These are phyloP conservation scores for Verticillium klebahnii DNA, from an alignment of 2,329 filamentous ascomycete genomes.

Conservation along the genomic window DNA sequence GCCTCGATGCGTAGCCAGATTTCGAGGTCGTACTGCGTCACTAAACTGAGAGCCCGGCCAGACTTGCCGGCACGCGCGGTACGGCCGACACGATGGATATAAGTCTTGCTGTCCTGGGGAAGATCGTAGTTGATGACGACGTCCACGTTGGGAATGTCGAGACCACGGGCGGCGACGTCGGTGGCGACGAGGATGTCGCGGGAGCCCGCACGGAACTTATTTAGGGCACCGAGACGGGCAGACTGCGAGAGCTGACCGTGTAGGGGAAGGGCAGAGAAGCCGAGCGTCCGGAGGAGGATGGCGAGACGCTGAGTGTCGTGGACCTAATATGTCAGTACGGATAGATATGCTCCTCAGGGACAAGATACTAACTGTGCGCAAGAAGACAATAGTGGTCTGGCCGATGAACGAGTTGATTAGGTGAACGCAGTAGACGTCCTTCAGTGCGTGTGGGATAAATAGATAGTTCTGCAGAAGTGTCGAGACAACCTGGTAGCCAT, in stretches of 20 bases:
- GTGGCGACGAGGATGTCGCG: conserved; percentile 87
- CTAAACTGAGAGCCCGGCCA: conserved; percentile 73
- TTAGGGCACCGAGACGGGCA: conserved; percentile 77
- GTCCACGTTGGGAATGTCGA: conserved; percentile 91
- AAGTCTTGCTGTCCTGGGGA: conserved; percentile 81
- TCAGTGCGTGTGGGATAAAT: conserved; percentile 80
- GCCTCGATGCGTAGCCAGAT: conserved; percentile 78
- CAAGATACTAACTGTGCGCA: conserved; percentile 61
- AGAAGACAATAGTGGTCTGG: conserved; percentile 87
- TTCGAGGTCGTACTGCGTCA: conserved; percentile 85
- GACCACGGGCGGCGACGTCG: conserved; percentile 86
- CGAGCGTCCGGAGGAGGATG: conserved; percentile 76
- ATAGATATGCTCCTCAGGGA: not conserved
- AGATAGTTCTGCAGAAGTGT: conserved; percentile 83
- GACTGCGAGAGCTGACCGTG: conserved; percentile 91
- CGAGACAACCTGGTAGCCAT: conserved; percentile 82
- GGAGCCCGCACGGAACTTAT: conserved; percentile 80
- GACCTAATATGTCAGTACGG: not conserved
- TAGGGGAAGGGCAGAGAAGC: conserved; percentile 85
- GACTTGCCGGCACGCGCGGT: conserved; percentile 84
- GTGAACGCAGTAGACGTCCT: conserved; percentile 86
- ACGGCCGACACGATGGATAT: conserved; percentile 83
- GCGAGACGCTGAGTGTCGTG: conserved; percentile 84
- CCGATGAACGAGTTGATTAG: conserved; percentile 82
- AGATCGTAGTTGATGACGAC: conserved; percentile 83